These are phyloP conservation scores for Aspergillus tamarii DNA, from an alignment of 2,329 filamentous ascomycete species.

Conservation along the genomic window DNA sequence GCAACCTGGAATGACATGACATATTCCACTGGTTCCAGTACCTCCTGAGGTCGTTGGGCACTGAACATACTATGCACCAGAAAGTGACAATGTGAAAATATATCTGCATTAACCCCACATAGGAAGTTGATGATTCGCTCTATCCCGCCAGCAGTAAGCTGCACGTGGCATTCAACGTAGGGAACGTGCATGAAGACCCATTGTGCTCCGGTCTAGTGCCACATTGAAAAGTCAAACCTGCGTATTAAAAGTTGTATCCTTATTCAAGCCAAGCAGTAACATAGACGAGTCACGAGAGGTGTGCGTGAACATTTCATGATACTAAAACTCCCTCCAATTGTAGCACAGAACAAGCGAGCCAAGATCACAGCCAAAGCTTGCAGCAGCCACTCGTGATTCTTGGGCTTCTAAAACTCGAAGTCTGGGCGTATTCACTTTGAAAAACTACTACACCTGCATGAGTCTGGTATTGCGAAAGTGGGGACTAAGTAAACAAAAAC, in stretches of 20 bases:
- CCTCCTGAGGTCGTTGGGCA: background rate
- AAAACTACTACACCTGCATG: background rate
- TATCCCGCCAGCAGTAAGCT: background rate
- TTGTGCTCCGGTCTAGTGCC: background rate
- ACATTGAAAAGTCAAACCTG: background rate
- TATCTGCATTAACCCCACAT: background rate
- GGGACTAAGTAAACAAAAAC: background rate
- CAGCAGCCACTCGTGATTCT: background rate
- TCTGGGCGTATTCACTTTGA: background rate
- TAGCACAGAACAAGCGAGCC: background rate
- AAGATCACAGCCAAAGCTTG: background rate
- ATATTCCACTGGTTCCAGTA: background rate
- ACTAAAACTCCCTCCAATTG: background rate
- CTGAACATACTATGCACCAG: background rate
- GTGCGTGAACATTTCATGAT: background rate
- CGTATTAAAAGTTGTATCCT: background rate
- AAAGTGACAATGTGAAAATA: background rate
- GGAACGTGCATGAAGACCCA: background rate
- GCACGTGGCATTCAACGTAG: background rate
- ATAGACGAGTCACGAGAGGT: background rate
- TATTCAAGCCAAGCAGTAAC: background rate
- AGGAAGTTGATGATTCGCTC: background rate
- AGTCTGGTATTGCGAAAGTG: background rate
- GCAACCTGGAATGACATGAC: fast-evolving
- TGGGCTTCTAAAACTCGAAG: background rate